Percentiles rank a stretch among this genome's conserved stretches.
phyloP scores from a whole-genome alignment of 768 basidiomycete species.

The Leccinum arenicola region DNA sequence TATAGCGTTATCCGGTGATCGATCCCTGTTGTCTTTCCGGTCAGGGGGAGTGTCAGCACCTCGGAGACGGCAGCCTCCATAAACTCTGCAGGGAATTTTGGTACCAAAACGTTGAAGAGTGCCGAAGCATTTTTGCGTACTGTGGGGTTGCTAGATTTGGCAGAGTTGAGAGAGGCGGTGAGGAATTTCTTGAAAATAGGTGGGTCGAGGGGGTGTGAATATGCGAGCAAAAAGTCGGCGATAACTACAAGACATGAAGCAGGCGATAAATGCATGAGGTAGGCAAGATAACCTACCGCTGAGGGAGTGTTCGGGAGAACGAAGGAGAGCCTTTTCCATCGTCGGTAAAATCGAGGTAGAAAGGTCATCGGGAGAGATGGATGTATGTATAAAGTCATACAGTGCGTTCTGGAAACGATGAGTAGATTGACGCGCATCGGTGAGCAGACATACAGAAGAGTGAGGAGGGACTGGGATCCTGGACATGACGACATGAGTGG shows the following conservation, averaged over 20 bases:
- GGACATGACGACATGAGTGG: conserved; percentile 60
- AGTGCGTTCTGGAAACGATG: conserved; percentile 43
- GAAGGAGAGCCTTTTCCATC: conserved; percentile 76
- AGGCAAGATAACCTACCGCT: conserved; percentile 41
- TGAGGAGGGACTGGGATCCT: conserved; percentile 61
- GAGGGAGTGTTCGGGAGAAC: conserved; percentile 79
- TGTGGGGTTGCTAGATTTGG: conserved; percentile 69
- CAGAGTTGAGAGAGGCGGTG: conserved; percentile 56
- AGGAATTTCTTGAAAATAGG: conserved; percentile 54
- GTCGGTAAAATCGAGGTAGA: conserved; percentile 56
- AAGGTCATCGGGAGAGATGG: conserved; percentile 52
- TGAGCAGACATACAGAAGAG: conserved; percentile 43
- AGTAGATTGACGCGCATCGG: conserved; percentile 6
- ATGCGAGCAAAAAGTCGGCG: conserved; percentile 55
- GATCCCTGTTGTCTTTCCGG: conserved; percentile 82
- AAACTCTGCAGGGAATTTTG: conserved; percentile 36
- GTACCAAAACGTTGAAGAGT: conserved; percentile 52
- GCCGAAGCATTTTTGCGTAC: conserved; percentile 55
- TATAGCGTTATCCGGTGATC: conserved; percentile 85
- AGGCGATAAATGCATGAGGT: neutral
- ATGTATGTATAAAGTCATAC: conserved; percentile 57
- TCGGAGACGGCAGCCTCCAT: conserved; percentile 55
- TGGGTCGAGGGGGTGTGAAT: conserved; percentile 46
- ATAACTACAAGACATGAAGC: conserved; percentile 40
- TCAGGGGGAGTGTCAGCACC: conserved; percentile 67